Base-by-base conservation (phyloP, 177 flowering plant genomes). In the Tripterygium wilfordii region DNA sequence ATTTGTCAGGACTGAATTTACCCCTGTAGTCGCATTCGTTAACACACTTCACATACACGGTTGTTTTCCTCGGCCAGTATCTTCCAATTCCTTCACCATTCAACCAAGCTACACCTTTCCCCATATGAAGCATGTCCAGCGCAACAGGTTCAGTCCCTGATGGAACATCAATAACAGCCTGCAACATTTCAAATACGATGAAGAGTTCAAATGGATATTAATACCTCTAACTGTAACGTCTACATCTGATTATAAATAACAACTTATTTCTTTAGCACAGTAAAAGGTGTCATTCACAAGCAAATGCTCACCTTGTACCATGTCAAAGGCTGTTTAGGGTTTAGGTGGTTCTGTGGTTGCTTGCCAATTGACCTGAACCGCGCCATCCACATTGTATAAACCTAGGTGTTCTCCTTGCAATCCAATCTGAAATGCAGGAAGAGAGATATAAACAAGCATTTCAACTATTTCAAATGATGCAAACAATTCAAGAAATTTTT, bases 71-170 rank as follows among this genome's bases (percentile, higher is more conserved):
- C 4, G 95, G 87, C 95, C 92, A 94, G 60, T 83, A 94, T 78
- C 97, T 82, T 61, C 99, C 97, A 38, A 94, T 85, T 63, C 78
- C 83, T 67, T 94, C 85, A 22, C 99, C 99, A 60, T 94, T 94
- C 53, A 94, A 65, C 99, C 99, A 94, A 46, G 90, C 97, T 30
- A 81, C 64, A 30, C 99, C 99, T 65, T 94, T 94, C 12, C 99
- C 99, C 99, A 94, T 94, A 16, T 81, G 67, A 62, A 75, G 16
- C 99, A 94, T 94, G 62, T 94, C 99, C 49, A 94, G 68, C 22
- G 90, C 99, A 53, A 87, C 58, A 16, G 97, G 99, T 26, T 89
- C 99, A 65, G 78, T 52, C 8, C 99, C 99, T 24, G 70, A 24
- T 39, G 99, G 99, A 62, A 89, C 50, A 54, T 89, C 83, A 57